Percentiles rank a stretch among this genome's conserved stretches.
phyloP scores from a whole-genome alignment of 257 asterid species.

The Marsdenia floribunda region DNA sequence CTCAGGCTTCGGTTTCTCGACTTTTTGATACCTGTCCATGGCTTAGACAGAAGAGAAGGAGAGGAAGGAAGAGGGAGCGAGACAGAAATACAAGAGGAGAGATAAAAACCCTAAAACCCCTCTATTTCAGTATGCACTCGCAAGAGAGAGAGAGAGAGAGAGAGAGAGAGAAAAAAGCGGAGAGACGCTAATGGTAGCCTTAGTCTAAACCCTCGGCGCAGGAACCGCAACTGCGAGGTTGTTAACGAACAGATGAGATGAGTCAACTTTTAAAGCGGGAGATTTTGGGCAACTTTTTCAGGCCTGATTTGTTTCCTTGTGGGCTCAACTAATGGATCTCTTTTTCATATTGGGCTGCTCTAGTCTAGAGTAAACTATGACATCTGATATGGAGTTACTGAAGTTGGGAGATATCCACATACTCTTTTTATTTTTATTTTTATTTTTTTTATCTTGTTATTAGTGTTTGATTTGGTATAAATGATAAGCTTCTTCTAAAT shows the following conservation, averaged over 20 bases:
- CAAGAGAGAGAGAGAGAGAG: neutral
- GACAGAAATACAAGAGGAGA: neutral
- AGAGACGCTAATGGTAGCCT: neutral
- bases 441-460: no score
- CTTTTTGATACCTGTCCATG: conserved; percentile 89
- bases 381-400: no score
- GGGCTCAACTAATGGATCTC: neutral
- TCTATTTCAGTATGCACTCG: neutral
- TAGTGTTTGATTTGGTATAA: no score
- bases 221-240: conserved; percentile 5
- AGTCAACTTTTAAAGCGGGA: neutral
- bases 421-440: no score
- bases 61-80: neutral
- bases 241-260: neutral
- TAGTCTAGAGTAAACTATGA: neutral
- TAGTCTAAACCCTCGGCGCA: conserved; percentile 4
- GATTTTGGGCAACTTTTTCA: neutral
- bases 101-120: conserved; percentile 27
- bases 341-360: neutral
- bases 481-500: no score
- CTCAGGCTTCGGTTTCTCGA: conserved; percentile 77
- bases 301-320: neutral
- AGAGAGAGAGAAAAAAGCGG: neutral
- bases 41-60: conserved; percentile 3
- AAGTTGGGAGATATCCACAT: no score